Conservation (phyloP, 192 early-diverging fungal genomes). For the Entrophospora sp. region DNA sequence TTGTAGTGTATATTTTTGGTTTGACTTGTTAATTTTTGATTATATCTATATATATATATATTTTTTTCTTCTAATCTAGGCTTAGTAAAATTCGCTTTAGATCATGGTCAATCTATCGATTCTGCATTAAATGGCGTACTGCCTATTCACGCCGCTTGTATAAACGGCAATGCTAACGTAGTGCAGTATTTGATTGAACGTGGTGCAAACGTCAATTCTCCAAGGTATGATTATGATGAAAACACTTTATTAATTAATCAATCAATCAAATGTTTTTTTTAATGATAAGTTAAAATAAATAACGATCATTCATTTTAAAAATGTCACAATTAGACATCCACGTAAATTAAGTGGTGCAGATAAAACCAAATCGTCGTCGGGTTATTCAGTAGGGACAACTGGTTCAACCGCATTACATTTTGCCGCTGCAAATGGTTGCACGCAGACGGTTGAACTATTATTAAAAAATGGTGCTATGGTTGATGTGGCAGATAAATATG, state of each 20-base stretch:
- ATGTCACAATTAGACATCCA: conserved; percentile 16
- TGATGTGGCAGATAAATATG: conserved; percentile 56
- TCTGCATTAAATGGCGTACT: conserved; percentile 59
- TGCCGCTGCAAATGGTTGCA: conserved; percentile 68
- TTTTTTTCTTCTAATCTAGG: conserved; percentile 23
- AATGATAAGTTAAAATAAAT: too few species aligned
- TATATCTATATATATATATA: background rate
- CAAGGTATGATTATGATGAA: conserved; percentile 25
- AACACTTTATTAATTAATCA: too few species aligned
- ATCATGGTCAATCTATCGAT: conserved; percentile 63
- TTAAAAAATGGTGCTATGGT: conserved; percentile 50
- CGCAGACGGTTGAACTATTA: conserved; percentile 49
- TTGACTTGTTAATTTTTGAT: background rate
- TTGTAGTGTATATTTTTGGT: background rate
- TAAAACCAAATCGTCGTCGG: conserved; percentile 21
- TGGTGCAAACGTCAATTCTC: conserved; percentile 62
- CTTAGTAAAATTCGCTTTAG: conserved; percentile 55
- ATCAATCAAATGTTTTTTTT: too few species aligned
- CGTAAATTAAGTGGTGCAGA: conserved; percentile 27
- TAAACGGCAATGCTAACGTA: conserved; percentile 49
- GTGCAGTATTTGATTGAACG: conserved; percentile 61
- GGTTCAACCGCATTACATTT: conserved; percentile 77
- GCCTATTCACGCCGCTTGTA: conserved; percentile 63
- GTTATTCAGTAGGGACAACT: conserved; percentile 41
- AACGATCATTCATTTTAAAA: too few species aligned